Evolutionary conservation across 345 rosid species (phyloP).

Genomic region (Hibiscus mutabilis): DNA sequence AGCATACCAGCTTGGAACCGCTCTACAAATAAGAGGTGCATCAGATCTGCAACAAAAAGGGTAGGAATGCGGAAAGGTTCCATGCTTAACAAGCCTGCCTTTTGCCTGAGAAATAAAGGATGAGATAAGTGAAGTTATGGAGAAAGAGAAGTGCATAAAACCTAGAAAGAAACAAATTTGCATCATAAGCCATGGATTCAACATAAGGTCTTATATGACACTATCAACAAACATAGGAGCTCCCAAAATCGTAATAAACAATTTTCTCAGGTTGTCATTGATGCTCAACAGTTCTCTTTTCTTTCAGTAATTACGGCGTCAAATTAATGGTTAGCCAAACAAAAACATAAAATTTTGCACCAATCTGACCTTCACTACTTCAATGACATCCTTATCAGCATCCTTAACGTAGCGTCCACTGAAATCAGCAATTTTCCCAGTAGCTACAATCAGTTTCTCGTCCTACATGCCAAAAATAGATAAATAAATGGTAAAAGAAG

Average conservation of each 20-base stretch:
- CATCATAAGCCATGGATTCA: not conserved
- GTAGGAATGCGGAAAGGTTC: slow-evolving; percentile 75
- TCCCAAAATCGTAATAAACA: not conserved
- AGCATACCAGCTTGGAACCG: slow-evolving; percentile 89
- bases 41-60: slow-evolving; percentile 96
- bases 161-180: not conserved
- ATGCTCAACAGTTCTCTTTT: not conserved
- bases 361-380: slow-evolving; percentile 68
- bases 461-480: slow-evolving; percentile 37
- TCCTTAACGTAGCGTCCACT: slow-evolving; percentile 75
- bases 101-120: slow-evolving; percentile 51
- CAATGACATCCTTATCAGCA: slow-evolving; percentile 84
- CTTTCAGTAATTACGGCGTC: not conserved
- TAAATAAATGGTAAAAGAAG: not conserved
- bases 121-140: not conserved
- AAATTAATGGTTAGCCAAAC: not conserved
- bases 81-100: slow-evolving; percentile 85
- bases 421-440: slow-evolving; percentile 67
- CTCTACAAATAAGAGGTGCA: slow-evolving; percentile 91
- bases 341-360: slow-evolving; percentile 1
- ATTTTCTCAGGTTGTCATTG: not conserved
- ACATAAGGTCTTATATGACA: not conserved
- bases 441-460: slow-evolving; percentile 71
- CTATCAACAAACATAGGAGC: not conserved
- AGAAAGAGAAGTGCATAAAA: not conserved